A percentile compares a stretch with the other conserved stretches of the same genome.
phyloP scores from a whole-genome alignment of 2,329 filamentous ascomycete species.

The Colletotrichum limetticola region DNA sequence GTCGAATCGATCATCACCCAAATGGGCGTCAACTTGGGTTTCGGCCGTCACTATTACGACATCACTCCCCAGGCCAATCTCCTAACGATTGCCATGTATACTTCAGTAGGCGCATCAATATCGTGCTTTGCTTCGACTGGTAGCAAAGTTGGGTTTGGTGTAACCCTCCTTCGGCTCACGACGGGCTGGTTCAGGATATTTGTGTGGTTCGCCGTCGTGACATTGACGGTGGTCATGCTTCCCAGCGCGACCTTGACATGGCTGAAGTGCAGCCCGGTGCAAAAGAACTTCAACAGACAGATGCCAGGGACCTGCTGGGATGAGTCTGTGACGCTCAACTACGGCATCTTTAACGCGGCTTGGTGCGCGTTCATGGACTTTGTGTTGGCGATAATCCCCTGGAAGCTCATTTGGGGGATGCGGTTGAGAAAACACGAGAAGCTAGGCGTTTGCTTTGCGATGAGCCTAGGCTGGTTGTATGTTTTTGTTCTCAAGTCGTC shows the following conservation, averaged over 20 bases:
- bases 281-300: slow-evolving; percentile 38
- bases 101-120: slow-evolving; percentile 25
- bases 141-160: slow-evolving; percentile 42
- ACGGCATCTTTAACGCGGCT: slow-evolving; percentile 25
- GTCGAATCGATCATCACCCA: slow-evolving; percentile 32
- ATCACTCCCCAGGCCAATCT: slow-evolving; percentile 16
- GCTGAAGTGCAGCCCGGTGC: slow-evolving; percentile 39
- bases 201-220: slow-evolving; percentile 42
- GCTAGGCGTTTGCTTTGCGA: slow-evolving; percentile 42
- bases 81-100: slow-evolving; percentile 20
- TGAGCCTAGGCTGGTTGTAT: slow-evolving; percentile 39
- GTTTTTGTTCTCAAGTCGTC: background rate
- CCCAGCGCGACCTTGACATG: slow-evolving; percentile 39
- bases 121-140: slow-evolving; percentile 30
- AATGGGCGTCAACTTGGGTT: slow-evolving; percentile 34
- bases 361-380: slow-evolving; percentile 40
- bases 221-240: slow-evolving; percentile 36
- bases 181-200: slow-evolving; percentile 37
- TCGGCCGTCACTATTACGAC: slow-evolving; percentile 35
- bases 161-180: slow-evolving; percentile 43
- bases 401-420: slow-evolving; percentile 43
- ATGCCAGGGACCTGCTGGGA: slow-evolving; percentile 39
- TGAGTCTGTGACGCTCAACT: slow-evolving; percentile 19
- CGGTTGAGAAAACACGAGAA: slow-evolving; percentile 43
- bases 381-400: slow-evolving; percentile 42